phyloP scores from a whole-genome alignment of 1,284 basidiomycete species.

The Trametes sp. region DNA sequence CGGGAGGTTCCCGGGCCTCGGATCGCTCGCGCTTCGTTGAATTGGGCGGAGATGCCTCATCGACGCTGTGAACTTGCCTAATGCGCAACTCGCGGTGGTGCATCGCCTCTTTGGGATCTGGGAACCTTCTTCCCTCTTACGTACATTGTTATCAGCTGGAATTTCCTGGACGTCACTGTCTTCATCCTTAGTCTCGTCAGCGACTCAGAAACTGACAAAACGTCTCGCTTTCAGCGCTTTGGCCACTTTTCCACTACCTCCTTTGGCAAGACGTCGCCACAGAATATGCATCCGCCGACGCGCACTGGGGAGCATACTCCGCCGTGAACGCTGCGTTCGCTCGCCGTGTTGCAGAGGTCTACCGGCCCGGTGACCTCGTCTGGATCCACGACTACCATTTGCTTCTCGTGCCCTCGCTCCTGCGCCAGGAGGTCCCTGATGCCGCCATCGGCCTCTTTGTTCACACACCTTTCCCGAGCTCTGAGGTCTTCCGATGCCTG shows the following conservation, averaged over 20 bases:
- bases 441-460: conserved; percentile 92
- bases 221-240: conserved; percentile 68
- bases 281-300: conserved; percentile 83
- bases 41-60: conserved; percentile 7
- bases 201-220: conserved; percentile 18
- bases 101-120: background rate
- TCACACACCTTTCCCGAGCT: conserved; percentile 97
- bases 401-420: conserved; percentile 87
- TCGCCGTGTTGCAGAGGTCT: conserved; percentile 76
- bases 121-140: conserved; percentile 28
- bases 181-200: background rate
- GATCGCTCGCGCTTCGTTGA: conserved; percentile 12
- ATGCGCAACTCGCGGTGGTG: background rate
- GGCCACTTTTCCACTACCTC: conserved; percentile 99
- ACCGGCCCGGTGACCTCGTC: conserved; percentile 89
- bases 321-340: conserved; percentile 91
- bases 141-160: conserved; percentile 4
- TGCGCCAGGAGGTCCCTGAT: conserved; percentile 81
- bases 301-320: conserved; percentile 86
- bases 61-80: conserved; percentile 6
- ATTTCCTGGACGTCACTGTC: background rate
- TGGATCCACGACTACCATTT: conserved; percentile 96
- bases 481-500: conserved; percentile 87
- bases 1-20: conserved; percentile 19
- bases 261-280: conserved; percentile 95